Conservation (phyloP, 805 yeast genomes). For the Candida qinlingensis region DNA sequence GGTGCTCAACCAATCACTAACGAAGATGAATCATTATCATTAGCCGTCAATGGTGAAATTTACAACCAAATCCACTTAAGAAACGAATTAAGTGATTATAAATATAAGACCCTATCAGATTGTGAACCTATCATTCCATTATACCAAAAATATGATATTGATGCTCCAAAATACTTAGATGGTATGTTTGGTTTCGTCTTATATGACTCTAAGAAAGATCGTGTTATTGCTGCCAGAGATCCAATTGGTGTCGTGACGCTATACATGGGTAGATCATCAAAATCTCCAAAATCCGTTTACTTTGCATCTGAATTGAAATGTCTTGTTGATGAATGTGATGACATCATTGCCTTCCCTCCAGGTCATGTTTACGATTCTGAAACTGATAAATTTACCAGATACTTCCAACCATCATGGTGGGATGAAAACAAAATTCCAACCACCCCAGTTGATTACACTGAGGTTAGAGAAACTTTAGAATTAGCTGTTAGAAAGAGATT, state of each 20-base stretch:
- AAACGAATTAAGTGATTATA: constrained; percentile 65
- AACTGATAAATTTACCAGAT: constrained; percentile 81
- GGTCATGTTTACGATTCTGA: constrained; percentile 94
- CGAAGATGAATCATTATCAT: constrained; percentile 61
- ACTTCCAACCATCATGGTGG: constrained; percentile 94
- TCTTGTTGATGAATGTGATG: constrained; percentile 90
- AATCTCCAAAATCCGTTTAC: constrained; percentile 67
- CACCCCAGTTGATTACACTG: constrained; percentile 64
- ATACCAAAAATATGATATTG: constrained; percentile 78
- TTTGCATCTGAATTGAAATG: constrained; percentile 96
- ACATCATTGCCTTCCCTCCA: constrained; percentile 92
- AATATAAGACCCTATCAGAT: constrained; percentile 82
- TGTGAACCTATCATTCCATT: constrained; percentile 98
- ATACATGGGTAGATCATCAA: constrained; percentile 82
- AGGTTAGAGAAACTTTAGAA: constrained; percentile 78
- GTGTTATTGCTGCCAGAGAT: constrained; percentile 95
- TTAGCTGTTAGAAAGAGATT: constrained; percentile 96
- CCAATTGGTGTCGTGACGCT: constrained; percentile 96
- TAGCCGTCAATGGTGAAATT: constrained; percentile 96
- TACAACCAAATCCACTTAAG: constrained; percentile 93
- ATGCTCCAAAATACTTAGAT: constrained; percentile 88
- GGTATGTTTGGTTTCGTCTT: constrained; percentile 98
- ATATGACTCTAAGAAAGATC: constrained; percentile 77
- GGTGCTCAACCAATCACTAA: constrained; percentile 98
- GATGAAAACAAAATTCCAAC: constrained; percentile 73